These are phyloP conservation scores for Paxillus ammoniavirescens DNA, from an alignment of 768 basidiomycete genomes.

Conservation along the genomic window DNA sequence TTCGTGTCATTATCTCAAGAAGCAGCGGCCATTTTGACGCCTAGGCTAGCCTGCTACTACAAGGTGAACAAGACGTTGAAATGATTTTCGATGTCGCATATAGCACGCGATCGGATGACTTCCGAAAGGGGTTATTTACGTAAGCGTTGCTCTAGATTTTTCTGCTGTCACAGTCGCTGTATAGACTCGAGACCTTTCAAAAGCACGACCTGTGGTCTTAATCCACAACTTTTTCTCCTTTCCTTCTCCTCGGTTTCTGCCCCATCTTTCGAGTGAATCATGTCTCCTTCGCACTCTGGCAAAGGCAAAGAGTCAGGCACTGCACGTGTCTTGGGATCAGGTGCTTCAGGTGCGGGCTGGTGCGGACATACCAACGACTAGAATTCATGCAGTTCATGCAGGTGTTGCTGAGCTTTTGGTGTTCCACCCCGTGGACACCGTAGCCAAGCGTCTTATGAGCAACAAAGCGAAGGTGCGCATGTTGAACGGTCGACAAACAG, in stretches of 20 bases:
- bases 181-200: not conserved
- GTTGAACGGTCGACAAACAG: not conserved
- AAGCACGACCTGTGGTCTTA: not conserved
- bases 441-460: conserved; percentile 98
- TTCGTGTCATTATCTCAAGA: no score
- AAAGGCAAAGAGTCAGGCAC: conserved; percentile 80
- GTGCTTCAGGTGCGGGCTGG: conserved; percentile 68
- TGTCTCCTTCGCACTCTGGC: conserved; percentile 48
- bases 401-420: conserved; percentile 93
- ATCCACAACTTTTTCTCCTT: not conserved
- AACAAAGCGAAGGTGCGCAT: conserved; percentile 77
- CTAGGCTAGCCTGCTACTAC: not conserved
- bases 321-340: conserved; percentile 89
- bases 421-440: conserved; percentile 95
- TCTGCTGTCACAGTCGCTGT: not conserved
- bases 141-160: conserved; percentile 15
- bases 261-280: conserved; percentile 15
- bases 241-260: not conserved
- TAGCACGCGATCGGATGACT: not conserved
- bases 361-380: not conserved
- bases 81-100: not conserved
- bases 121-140: conserved; percentile 14
- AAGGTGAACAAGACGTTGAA: not conserved
- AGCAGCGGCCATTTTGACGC: not conserved
- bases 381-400: conserved; percentile 27